Base-by-base conservation (phyloP, 176 grass and related monocot genomes). In the Zizania latifolia region DNA sequence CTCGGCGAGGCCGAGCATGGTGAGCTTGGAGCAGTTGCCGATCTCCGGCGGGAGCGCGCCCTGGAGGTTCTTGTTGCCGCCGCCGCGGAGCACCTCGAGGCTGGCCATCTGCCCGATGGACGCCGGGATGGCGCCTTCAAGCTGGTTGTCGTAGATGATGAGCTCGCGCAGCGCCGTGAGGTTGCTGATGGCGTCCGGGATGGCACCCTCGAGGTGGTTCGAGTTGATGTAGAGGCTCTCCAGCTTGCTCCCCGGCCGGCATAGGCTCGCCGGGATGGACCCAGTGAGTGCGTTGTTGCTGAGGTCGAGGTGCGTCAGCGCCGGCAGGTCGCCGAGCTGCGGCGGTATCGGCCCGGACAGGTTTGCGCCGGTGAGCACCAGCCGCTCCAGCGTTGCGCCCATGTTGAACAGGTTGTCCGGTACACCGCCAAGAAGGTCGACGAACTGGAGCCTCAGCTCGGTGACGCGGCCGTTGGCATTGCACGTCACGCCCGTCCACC, bases 101-200 rank as follows among this genome's bases (percentile, higher is more conserved):
- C 79, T 80, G 37, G 75, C 29, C 75, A 89, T 70, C 68, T 27
- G 33, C 23, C 84, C 87, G 15, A 97, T 55, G 71, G 82, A 71
- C 8, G 87, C 27, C 59, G 93, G 93, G 28, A 97, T 90, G 58
- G 59, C 0, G 11, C 93, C 93, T 10, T 76, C 93, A 1, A 97
- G 87, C 62, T 90, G 82, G 85, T 97, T 97, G 82, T 97, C 90
- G 90, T 77, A 97, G 74, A 97, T 17, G 38, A 97, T 58, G 60
- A 97, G 71, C 62, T 87, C 80, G 11, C 79, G 62, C 10, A 97
- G 93, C 2, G 58, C 17, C 10, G 84, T 82, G 45, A 93, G 84
- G 66, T 83, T 87, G 43, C 90, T 87, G 8, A 97, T 71, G 68
- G 69, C 71, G 56, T 76, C 39, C 2, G 93, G 90, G 40, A 93